Evolutionary conservation across 163 green algal species (phyloP), one percentile per base, ranked within the genome.

Genomic region (Chlamydomonas reinhardtii): DNA sequence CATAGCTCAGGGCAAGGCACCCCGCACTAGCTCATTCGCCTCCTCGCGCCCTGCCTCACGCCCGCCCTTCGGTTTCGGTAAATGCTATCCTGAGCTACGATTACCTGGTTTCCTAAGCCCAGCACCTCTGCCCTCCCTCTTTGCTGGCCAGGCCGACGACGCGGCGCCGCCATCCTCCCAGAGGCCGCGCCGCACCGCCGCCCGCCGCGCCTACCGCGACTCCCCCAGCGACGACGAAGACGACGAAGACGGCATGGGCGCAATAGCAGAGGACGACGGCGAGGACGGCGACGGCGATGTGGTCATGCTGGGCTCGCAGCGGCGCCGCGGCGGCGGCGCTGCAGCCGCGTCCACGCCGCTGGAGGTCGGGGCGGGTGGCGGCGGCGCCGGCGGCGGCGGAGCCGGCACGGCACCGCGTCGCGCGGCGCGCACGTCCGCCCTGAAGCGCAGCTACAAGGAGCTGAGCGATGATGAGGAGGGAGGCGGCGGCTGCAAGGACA

Each of bases 131-230:
- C n/a, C n/a, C n/a, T n/a, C n/a, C n/a, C 39, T 48, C 39, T 48
- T 48, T 14, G 1, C 6, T 19, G 48, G 12, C 6, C 56, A 82
- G 56, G 56, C 0, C 19, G 74, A 72, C 56, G 24, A 29, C 25
- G 9, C 35, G 29, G 19, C 66, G 54, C 69, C 80, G 56, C 69
- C 80, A 20, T 86, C 80, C 15, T 77, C 79, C 0, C 79, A 85
- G 68, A 68, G 79, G 12, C 79, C 79, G 12, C 69, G 79, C 70
- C 80, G 80, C n/a, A 37, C 80, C 56, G 80, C 69, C 32, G 35
- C 80, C 4, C 52, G 54, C 5, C 80, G 80, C 34, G 16, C n/a
- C 2, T 79, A 79, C 80, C 56, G 35, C 3, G 80, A 86, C 34
- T 72, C 68, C 16, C 34, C 70, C 16, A 19, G 35, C 9, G 48